Evolutionary conservation across 306 rosid species (phyloP).

Genomic region (Cucumis cinereus): DNA sequence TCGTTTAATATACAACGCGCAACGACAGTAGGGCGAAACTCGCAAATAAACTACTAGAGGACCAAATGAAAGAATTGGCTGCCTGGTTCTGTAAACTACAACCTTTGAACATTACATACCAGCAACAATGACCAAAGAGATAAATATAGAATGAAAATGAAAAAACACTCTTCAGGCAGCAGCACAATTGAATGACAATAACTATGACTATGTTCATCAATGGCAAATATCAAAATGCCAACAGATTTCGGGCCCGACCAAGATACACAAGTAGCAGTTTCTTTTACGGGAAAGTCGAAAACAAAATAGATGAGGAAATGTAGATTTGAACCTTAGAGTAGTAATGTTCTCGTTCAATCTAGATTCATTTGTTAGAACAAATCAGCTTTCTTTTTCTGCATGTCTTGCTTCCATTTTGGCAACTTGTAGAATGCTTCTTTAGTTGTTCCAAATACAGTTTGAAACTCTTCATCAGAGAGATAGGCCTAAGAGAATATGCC

Average conservation of each 20-base stretch:
- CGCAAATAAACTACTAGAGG: conserved; percentile 2
- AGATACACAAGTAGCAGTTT: conserved; percentile 37
- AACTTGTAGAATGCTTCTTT: conserved; percentile 75
- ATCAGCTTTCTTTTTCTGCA: conserved; percentile 84
- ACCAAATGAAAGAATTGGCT: conserved; percentile 16
- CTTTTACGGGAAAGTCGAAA: conserved; percentile 23
- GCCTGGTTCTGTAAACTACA: conserved; percentile 1
- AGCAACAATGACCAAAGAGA: conserved; percentile 7
- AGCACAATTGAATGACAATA: conserved; percentile 48
- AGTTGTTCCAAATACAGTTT: conserved; percentile 45
- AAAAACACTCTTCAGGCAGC: conserved; percentile 63
- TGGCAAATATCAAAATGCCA: conserved; percentile 34
- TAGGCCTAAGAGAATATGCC: conserved; percentile 41
- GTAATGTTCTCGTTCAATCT: conserved; percentile 11
- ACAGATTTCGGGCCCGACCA: conserved; percentile 30
- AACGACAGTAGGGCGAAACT: neutral
- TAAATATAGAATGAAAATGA: conserved; percentile 7
- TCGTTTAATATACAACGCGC: conserved; percentile 7
- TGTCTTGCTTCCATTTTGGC: conserved; percentile 98
- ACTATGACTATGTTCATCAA: conserved; percentile 40
- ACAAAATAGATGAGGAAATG: conserved; percentile 31
- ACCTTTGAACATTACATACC: conserved; percentile 8
- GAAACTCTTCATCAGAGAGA: conserved; percentile 75
- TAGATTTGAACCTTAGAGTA: conserved; percentile 24
- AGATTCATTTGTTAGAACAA: conserved; percentile 38